phyloP scores from a whole-genome alignment of 164 flowering plant species.

The Stephania japonica region DNA sequence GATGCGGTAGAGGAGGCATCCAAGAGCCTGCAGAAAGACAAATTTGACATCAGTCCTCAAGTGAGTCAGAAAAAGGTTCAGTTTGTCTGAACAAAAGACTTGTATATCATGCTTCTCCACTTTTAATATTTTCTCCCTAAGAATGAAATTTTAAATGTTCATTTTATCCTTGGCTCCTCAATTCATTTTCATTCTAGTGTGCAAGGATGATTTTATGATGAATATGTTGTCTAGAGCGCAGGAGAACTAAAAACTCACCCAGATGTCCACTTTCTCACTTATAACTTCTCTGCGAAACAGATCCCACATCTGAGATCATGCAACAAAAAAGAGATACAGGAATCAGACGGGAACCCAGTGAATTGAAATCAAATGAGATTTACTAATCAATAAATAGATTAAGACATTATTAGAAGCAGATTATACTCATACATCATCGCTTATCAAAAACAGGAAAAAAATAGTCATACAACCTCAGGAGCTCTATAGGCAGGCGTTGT shows the following conservation, averaged over 20 bases:
- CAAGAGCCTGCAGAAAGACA: slow-evolving; percentile 69
- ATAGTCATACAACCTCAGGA: slow-evolving; percentile 66
- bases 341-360: slow-evolving; percentile 9
- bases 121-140: background rate
- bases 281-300: slow-evolving; percentile 76
- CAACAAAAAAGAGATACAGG: slow-evolving; percentile 4
- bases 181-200: background rate
- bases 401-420: background rate
- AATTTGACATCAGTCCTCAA: slow-evolving; percentile 7
- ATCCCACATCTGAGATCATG: slow-evolving; percentile 89
- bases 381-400: background rate
- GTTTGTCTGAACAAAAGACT: background rate
- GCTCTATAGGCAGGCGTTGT: slow-evolving; percentile 98
- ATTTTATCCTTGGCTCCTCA: background rate
- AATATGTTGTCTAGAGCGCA: background rate
- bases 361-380: slow-evolving; percentile 8
- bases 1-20: slow-evolving; percentile 88
- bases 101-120: background rate
- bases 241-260: slow-evolving; percentile 55
- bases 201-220: background rate
- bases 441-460: too few species aligned
- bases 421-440: background rate
- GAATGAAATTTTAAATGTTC: background rate
- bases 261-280: slow-evolving; percentile 96
- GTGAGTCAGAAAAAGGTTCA: background rate